Base-by-base conservation (phyloP, 2,329 filamentous ascomycete species). In the Bipolaris gigantea region DNA sequence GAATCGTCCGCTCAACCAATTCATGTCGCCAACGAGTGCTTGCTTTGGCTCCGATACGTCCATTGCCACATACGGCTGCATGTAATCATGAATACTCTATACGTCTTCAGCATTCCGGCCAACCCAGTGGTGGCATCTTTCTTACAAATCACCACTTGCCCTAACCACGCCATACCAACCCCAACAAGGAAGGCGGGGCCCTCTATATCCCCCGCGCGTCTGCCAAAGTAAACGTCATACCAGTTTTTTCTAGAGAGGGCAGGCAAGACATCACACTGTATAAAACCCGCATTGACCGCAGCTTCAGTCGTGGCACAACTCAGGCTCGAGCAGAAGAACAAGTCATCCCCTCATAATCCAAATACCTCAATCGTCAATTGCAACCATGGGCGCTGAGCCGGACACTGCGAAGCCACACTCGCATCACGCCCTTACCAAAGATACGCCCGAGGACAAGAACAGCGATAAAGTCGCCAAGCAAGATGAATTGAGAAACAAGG, bases 401-500 rank as follows among this genome's bases (percentile, higher is more conserved):
- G 55, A 67, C 42, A 62, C 62, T 18, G 57, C 63, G 9, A 65
- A 60, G 16, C 60, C 65, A 34, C 69, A 71, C 50, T 65, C 65
- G 34, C 67, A 73, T 50, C 70, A 75, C 62, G 70, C 62, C 19
- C 49, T 73, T 41, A 55, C 67, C 23, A 66, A 68, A 46, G 59
- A 68, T 5, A 64, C 67, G 10, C 60, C 66, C 32, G 67, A 64
- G 34, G 74, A 76, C 50, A 57, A 57, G 51, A 57, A 57, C 11
- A 50, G 46, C 39, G 36, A 47, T 2, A 51, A 57, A 15, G 34
- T 57, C 2, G 38, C 55, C 8, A 48, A 55, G 43, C 38, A 51
- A 3, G 59, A 70, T 43, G 64, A 66, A 35, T 62, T 74, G 51
- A 63, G 69, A 40, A 81, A 81, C 66, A 72, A 70, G 45, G 65